A percentile compares a stretch with the other conserved stretches of the same genome.
Evolutionary conservation across 805 yeast species (phyloP).

Genomic region (Suhomyces emberorum): DNA sequence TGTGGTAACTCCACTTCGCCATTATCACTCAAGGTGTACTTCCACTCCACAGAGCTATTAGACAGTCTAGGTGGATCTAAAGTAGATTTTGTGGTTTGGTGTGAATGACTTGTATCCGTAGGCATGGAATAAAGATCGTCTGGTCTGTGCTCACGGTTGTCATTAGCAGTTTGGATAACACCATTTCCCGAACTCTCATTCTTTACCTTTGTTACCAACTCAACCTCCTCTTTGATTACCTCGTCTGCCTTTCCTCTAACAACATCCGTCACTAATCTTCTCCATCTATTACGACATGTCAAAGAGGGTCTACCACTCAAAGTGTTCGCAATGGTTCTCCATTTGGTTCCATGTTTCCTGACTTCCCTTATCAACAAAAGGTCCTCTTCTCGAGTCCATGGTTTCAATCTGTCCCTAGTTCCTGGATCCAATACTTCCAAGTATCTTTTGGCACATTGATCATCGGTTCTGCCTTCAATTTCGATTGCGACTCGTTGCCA

Average conservation of each 20-base stretch:
- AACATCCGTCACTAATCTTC: constrained; percentile 76
- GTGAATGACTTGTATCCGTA: not conserved
- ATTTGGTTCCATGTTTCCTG: constrained; percentile 73
- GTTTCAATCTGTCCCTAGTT: constrained; percentile 69
- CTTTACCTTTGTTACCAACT: constrained; percentile 36
- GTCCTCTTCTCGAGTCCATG: constrained; percentile 82
- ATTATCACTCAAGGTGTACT: constrained; percentile 43
- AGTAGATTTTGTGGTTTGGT: not conserved
- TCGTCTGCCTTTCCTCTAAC: constrained; percentile 62
- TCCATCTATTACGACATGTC: constrained; percentile 91
- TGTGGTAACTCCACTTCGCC: constrained; percentile 28
- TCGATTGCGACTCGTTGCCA: constrained; percentile 83
- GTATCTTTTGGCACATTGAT: constrained; percentile 90
- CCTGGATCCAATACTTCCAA: constrained; percentile 84
- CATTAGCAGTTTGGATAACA: not conserved
- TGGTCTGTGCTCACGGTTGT: not conserved
- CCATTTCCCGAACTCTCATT: not conserved
- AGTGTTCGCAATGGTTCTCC: constrained; percentile 75
- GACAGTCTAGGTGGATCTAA: constrained; percentile 9
- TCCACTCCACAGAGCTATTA: constrained; percentile 54
- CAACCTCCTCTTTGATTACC: constrained; percentile 57
- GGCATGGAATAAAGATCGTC: not conserved
- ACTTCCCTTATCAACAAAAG: constrained; percentile 63
- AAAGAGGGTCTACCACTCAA: constrained; percentile 81
- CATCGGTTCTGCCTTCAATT: constrained; percentile 85